Conservation (phyloP, 371 early-diverging fungal species). For the Parasitella parasitica region DNA sequence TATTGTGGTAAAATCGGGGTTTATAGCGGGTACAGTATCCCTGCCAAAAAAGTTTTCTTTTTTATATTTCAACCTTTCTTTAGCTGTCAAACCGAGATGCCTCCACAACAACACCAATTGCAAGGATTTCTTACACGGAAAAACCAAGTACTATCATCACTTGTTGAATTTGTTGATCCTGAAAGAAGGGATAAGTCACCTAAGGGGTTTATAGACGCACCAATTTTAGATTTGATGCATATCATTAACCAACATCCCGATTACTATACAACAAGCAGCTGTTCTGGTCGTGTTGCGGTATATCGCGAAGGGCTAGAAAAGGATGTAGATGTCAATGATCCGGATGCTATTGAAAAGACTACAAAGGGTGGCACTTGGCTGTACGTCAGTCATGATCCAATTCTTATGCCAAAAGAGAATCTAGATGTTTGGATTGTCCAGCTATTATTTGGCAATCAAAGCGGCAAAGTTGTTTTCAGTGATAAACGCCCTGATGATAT, state of each 20-base stretch:
- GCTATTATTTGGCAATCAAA: slow-evolving; percentile 40
- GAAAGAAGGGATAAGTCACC: slow-evolving; percentile 62
- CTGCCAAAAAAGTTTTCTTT: neutral
- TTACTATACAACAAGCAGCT: slow-evolving; percentile 64
- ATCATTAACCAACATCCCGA: slow-evolving; percentile 69
- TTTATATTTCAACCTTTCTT: neutral
- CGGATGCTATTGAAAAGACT: slow-evolving; percentile 14
- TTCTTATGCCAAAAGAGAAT: slow-evolving; percentile 34
- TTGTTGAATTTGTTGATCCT: slow-evolving; percentile 54
- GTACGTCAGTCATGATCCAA: slow-evolving; percentile 62
- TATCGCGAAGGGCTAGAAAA: slow-evolving; percentile 49
- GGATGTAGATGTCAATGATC: slow-evolving; percentile 6
- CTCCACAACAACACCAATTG: neutral
- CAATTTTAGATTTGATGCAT: slow-evolving; percentile 61
- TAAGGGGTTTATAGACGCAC: slow-evolving; percentile 64
- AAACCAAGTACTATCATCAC: slow-evolving; percentile 39
- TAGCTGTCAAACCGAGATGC: neutral
- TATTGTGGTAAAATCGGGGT: too few relatives aligned
- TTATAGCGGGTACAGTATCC: too few relatives aligned
- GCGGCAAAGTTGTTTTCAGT: slow-evolving; percentile 26
- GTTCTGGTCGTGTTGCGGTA: slow-evolving; percentile 61
- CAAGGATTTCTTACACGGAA: slow-evolving; percentile 31
- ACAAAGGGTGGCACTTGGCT: slow-evolving; percentile 64
- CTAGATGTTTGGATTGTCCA: slow-evolving; percentile 28
- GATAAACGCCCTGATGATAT: slow-evolving; percentile 8